Conservation (phyloP, 176 grass and related monocot genomes). For the Cocos nucifera region DNA sequence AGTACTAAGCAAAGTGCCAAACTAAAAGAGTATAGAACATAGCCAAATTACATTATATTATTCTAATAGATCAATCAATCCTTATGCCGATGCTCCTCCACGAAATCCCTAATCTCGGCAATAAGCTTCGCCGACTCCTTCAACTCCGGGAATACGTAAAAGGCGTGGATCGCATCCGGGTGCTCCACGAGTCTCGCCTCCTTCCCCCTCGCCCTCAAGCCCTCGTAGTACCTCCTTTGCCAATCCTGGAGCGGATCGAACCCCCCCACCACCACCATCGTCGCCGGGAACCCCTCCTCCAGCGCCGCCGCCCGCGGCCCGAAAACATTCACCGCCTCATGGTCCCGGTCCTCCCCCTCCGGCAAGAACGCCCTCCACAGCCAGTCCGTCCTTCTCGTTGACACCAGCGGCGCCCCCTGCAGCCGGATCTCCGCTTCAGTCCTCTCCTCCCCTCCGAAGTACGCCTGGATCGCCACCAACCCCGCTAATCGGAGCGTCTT, state of each 20-base stretch:
- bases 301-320: neutral
- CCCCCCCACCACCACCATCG: conserved; percentile 51
- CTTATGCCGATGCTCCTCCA: conserved; percentile 15
- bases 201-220: conserved; percentile 29
- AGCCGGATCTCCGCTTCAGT: conserved; percentile 56
- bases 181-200: conserved; percentile 47
- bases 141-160: conserved; percentile 75
- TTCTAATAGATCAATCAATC: too few species aligned
- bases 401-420: conserved; percentile 47
- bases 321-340: conserved; percentile 32
- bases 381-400: conserved; percentile 48
- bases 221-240: conserved; percentile 53
- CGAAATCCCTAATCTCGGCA: conserved; percentile 41
- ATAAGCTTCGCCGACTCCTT: conserved; percentile 33
- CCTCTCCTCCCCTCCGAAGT: conserved; percentile 77
- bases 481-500: conserved; percentile 22
- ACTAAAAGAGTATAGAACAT: too few species aligned
- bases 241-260: conserved; percentile 78
- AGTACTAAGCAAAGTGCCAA: too few species aligned
- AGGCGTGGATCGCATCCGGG: conserved; percentile 65
- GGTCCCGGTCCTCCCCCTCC: conserved; percentile 34
- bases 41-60: too few species aligned
- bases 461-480: conserved; percentile 64
- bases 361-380: conserved; percentile 87
- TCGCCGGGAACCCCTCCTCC: conserved; percentile 29